Conservation (phyloP, 1,284 basidiomycete genomes). For the Ganoderma multipileum region DNA sequence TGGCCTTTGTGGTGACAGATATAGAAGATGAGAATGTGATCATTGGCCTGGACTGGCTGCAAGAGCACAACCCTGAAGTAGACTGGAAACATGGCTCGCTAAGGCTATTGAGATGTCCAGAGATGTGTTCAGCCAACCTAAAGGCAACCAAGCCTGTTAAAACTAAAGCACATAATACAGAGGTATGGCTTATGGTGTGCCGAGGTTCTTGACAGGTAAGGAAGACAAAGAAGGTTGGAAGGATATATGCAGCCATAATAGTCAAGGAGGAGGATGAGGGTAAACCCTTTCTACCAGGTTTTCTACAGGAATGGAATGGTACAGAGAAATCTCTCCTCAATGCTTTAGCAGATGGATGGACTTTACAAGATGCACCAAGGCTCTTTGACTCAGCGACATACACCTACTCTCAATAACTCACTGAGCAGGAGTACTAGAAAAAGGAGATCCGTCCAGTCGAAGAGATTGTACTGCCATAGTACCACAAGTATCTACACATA, state of each 20-base stretch:
- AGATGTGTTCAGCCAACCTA: neutral
- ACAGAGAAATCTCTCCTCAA: no score
- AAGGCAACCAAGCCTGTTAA: neutral
- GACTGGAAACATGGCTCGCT: neutral
- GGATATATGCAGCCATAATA: no score
- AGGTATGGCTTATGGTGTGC: conserved; percentile 5
- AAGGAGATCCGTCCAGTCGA: no score
- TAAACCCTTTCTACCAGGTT: no score
- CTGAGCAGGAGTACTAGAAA: no score
- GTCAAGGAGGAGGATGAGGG: no score
- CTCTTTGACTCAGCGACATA: neutral
- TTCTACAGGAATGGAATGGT: neutral
- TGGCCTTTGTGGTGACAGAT: neutral
- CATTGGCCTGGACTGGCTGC: neutral
- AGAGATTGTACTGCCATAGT: no score
- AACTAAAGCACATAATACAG: neutral
- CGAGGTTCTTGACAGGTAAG: neutral
- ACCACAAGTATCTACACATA: no score
- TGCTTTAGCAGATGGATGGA: no score
- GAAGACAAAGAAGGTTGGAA: no score
- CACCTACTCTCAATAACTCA: no score
- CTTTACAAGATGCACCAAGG: neutral
- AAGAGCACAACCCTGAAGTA: neutral
- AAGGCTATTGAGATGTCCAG: neutral
- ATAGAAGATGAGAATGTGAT: neutral